Evolutionary conservation across 257 asterid species (phyloP).

Genomic region (Pogostemon cablin): DNA sequence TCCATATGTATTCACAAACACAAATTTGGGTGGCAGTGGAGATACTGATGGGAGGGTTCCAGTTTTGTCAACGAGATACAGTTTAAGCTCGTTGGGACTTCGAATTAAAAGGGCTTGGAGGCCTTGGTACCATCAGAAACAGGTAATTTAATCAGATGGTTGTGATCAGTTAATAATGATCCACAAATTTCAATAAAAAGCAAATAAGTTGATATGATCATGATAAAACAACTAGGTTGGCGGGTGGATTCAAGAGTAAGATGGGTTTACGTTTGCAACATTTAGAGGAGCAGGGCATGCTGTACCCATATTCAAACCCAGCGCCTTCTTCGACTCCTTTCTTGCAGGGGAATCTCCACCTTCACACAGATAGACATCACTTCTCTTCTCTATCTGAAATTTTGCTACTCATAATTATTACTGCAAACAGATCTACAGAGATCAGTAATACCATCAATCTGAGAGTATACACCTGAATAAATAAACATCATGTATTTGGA

Average conservation of each 20-base stretch:
- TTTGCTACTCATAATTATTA: constrained; percentile 6
- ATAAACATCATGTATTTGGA: neutral
- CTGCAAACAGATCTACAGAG: neutral
- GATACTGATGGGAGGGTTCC: constrained; percentile 95
- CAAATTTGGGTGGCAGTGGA: constrained; percentile 51
- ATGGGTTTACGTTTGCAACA: constrained; percentile 86
- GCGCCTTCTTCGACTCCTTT: constrained; percentile 74
- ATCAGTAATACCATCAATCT: neutral
- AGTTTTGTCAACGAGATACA: constrained; percentile 79
- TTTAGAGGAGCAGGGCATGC: constrained; percentile 97
- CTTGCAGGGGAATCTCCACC: constrained; percentile 70
- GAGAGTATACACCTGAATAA: constrained; percentile 14
- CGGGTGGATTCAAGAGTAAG: constrained; percentile 87
- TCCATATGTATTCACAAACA: no score
- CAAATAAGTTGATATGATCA: neutral
- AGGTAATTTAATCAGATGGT: constrained; percentile 44
- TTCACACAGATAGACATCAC: constrained; percentile 38
- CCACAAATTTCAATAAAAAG: no score
- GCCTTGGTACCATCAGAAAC: constrained; percentile 90
- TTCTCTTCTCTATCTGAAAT: neutral
- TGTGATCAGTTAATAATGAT: no score
- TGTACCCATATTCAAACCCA: constrained; percentile 84
- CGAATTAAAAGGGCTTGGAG: constrained; percentile 77
- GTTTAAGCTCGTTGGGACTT: constrained; percentile 67
- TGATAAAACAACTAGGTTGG: constrained; percentile 53